These are phyloP conservation scores for Thozetella sp. DNA, from an alignment of 495 filamentous ascomycete genomes.

Conservation along the genomic window DNA sequence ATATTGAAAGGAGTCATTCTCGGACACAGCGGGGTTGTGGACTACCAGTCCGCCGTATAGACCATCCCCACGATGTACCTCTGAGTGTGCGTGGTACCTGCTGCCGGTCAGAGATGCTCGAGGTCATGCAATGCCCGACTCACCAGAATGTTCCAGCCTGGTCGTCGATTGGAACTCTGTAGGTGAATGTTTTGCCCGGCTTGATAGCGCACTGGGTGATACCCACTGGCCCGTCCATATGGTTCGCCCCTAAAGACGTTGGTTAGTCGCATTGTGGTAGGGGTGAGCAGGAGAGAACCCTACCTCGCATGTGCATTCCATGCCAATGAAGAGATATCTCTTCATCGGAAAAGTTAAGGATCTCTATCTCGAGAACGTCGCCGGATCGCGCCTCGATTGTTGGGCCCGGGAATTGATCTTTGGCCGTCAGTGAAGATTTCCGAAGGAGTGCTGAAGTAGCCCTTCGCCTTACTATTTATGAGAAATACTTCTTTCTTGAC, in stretches of 20 bases:
- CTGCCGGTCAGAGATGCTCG: neutral
- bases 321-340: conserved; percentile 21
- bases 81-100: conserved; percentile 18
- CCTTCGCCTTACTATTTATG: conserved; percentile 12
- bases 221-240: conserved; percentile 36
- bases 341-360: conserved; percentile 42
- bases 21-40: neutral
- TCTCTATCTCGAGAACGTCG: conserved; percentile 50
- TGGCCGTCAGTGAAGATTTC: neutral
- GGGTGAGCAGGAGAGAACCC: neutral
- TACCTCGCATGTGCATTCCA: conserved; percentile 13
- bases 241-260: conserved; percentile 16
- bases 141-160: conserved; percentile 33
- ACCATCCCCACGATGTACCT: conserved; percentile 15
- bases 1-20: conserved; percentile 21
- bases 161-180: conserved; percentile 26
- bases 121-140: neutral
- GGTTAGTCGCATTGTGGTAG: conserved; percentile 15
- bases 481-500: conserved; percentile 39
- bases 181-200: conserved; percentile 39
- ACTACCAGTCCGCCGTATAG: conserved; percentile 9
- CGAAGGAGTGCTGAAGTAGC: neutral
- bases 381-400: conserved; percentile 56
- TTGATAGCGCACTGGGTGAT: conserved; percentile 43
- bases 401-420: conserved; percentile 34